Base-by-base conservation (phyloP, 2,329 filamentous ascomycete genomes). In the Achaetomium macrosporum region DNA sequence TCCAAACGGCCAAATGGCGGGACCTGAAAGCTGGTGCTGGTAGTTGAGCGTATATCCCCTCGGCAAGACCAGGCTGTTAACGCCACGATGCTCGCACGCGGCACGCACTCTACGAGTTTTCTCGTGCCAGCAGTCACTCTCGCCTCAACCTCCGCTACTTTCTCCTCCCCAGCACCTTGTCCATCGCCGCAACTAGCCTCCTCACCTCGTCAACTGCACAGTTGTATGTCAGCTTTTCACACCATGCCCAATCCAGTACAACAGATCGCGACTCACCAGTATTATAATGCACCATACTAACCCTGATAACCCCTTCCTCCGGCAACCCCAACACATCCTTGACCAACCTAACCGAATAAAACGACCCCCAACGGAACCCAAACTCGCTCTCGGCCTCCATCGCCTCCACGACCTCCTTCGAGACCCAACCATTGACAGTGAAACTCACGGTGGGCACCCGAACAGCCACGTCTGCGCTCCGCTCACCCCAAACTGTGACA, bases 281-380 rank as follows among this genome's bases (percentile, higher is more conserved):
- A 60, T 86, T 86, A 62, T 86, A 86, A 66, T 86, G 83, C 59
- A 85, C 73, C 71, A 85, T 72, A 55, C 79, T 83, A 16, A 85
- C 79, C 60, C 83, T 76, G 17, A 83, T 73, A n/a, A 86, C 79
- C 0, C 81, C 83, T 60, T 85, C 79, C 16, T 76, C 72, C 1
- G 69, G 72, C 55, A 84, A 63, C 0, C 74, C 74, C 45, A 85
- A 61, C 0, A 84, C 68, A 19, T 84, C 78, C 55, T 78, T 69
- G 25, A 76, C 71, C 60, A 86, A 61, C 50, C 82, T 69, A 60
- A 82, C 77, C 35, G 76, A 80, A 64, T 86, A 86, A 60, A 86
- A 84, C 53, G 76, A 72, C 0, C 83, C 83, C 75, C 76, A 84
- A 37, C 82, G 68, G 55, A 84, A 80, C 1, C 80, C 82, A 66